Evolutionary conservation across 495 filamentous ascomycete species (phyloP).

Genomic region (Xylaria grammica): DNA sequence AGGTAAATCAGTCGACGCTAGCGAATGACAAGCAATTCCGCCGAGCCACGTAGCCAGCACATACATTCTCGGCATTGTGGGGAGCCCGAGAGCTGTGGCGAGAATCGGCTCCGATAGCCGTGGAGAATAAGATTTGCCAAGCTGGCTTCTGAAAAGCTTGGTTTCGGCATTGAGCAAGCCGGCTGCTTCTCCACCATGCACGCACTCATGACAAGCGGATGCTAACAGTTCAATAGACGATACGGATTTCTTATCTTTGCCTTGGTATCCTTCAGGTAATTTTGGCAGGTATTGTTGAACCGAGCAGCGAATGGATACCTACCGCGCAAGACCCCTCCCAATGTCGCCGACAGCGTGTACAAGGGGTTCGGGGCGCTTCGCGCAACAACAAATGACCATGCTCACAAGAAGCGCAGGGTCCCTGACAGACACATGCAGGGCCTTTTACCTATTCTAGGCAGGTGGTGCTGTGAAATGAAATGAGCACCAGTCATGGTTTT

Average conservation of each 20-base stretch:
- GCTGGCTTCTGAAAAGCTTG: neutral
- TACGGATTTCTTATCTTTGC: neutral
- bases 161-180: neutral
- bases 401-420: neutral
- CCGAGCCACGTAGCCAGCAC: neutral
- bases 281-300: neutral
- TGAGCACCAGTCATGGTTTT: neutral
- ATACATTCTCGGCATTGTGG: neutral
- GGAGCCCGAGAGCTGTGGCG: neutral
- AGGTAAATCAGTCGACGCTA: neutral
- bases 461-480: neutral
- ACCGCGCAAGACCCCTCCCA: neutral
- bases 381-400: neutral
- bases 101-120: neutral
- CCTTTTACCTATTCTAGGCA: constrained; percentile 6
- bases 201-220: neutral
- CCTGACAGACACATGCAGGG: neutral
- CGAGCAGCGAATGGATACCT: neutral
- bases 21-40: neutral
- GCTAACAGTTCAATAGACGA: neutral
- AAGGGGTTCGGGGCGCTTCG: too few species aligned
- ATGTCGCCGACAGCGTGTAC: too few species aligned
- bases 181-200: neutral
- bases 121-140: neutral
- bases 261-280: neutral